phyloP scores from a whole-genome alignment of 768 basidiomycete species.

The Xerocomellus dryophilus region DNA sequence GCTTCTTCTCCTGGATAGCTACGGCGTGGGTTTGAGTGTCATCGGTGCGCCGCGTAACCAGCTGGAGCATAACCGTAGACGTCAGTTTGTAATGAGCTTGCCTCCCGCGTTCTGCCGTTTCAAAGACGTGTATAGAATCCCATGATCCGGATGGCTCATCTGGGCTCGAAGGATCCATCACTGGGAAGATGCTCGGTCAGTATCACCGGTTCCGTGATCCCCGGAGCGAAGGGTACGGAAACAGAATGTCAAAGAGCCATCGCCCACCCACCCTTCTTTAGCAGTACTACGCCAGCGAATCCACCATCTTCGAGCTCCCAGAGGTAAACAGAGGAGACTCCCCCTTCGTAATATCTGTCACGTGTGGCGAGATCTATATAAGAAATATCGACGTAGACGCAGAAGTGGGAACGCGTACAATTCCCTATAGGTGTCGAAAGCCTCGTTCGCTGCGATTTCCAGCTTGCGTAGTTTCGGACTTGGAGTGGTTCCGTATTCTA shows the following conservation, averaged over 20 bases:
- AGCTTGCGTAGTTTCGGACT: slow-evolving; percentile 82
- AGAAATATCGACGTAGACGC: not conserved
- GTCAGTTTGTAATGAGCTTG: slow-evolving; percentile 97
- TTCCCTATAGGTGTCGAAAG: slow-evolving; percentile 96
- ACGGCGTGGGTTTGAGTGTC: slow-evolving; percentile 16
- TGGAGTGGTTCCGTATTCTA: slow-evolving; percentile 87
- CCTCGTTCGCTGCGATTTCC: slow-evolving; percentile 91
- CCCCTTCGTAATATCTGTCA: slow-evolving; percentile 93
- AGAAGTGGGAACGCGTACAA: slow-evolving; percentile 50
- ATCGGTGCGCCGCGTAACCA: slow-evolving; percentile 54
- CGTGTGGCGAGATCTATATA: not conserved
- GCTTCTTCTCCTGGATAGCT: slow-evolving; percentile 34
- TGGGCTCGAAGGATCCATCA: slow-evolving; percentile 51
- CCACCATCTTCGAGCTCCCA: slow-evolving; percentile 98
- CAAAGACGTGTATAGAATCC: slow-evolving; percentile 99
- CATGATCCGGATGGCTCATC: slow-evolving; percentile 81
- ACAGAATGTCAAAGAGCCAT: not conserved
- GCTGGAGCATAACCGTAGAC: slow-evolving; percentile 93
- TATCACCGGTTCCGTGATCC: not conserved
- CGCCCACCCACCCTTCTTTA: slow-evolving; percentile 79
- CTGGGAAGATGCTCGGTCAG: slow-evolving; percentile 36
- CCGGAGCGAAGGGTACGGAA: slow-evolving; percentile 3
- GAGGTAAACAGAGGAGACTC: slow-evolving; percentile 92
- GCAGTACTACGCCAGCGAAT: slow-evolving; percentile 93
- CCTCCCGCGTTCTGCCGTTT: slow-evolving; percentile 86